Percentiles rank a stretch among this genome's conserved stretches.
Evolutionary conservation across 495 filamentous ascomycete genomes (phyloP).

Genomic region (Podospora didyma): DNA sequence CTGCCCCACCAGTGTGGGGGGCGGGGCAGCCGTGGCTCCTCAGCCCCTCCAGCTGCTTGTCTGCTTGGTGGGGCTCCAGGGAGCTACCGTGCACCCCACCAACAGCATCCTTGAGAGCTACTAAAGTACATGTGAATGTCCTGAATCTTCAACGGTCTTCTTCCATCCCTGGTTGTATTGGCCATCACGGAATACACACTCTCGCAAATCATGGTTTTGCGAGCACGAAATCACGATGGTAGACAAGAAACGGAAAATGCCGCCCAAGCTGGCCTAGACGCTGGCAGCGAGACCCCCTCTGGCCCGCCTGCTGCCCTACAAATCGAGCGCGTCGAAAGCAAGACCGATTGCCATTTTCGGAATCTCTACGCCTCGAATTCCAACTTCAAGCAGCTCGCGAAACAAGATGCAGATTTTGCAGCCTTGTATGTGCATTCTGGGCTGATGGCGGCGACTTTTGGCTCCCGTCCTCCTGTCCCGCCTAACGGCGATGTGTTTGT

Average conservation of each 20-base stretch:
- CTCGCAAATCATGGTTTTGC: no score
- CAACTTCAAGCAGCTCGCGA: conserved; percentile 33
- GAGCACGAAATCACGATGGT: conserved; percentile 5
- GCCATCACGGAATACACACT: no score
- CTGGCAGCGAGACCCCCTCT: not conserved
- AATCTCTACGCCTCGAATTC: conserved; percentile 30
- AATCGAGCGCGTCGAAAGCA: not conserved
- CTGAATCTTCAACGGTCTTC: no score
- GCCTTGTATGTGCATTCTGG: conserved; percentile 11
- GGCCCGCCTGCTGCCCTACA: not conserved
- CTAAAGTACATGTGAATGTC: no score
- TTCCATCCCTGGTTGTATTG: no score
- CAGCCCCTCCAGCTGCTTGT: no score
- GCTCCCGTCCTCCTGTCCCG: not conserved
- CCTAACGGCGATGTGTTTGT: not conserved
- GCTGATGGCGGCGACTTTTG: not conserved
- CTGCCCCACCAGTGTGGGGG: no score
- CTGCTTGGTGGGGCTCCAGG: no score
- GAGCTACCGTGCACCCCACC: no score
- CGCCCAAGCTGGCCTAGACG: not conserved
- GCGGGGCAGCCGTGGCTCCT: no score
- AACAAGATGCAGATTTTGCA: conserved; percentile 29
- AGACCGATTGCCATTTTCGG: conserved; percentile 32
- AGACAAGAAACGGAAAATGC: conserved; percentile 22
- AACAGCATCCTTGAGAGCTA: no score